Conservation (phyloP, 208 protist species). For the Leptomonas seymouri region DNA sequence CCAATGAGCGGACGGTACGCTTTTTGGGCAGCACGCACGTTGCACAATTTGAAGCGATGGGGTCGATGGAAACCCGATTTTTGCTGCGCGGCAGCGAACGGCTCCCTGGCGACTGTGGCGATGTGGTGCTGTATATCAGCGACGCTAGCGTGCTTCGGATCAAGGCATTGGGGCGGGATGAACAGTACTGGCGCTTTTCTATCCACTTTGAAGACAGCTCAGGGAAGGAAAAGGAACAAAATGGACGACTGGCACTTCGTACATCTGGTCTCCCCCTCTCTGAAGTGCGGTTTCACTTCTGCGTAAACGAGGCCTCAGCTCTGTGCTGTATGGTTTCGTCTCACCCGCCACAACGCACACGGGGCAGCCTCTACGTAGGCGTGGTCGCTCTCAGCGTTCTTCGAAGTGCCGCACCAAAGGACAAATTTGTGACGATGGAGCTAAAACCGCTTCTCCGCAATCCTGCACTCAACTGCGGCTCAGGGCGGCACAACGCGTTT, state of each 20-base stretch:
- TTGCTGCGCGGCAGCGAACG: constrained; percentile 17
- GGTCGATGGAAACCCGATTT: constrained; percentile 33
- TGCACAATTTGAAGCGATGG: constrained; percentile 29
- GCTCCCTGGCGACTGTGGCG: constrained; percentile 17
- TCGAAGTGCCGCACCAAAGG: neutral
- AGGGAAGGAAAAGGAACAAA: neutral
- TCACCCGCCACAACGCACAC: constrained; percentile 33
- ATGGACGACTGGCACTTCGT: constrained; percentile 9
- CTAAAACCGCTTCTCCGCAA: constrained; percentile 36
- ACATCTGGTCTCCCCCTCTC: constrained; percentile 22
- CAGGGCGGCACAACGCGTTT: constrained; percentile 34
- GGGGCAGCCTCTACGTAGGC: constrained; percentile 30
- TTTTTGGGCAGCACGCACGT: constrained; percentile 18
- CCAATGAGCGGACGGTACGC: constrained; percentile 6
- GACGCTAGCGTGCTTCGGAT: constrained; percentile 4
- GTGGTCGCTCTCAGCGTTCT: constrained; percentile 12
- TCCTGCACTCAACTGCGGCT: constrained; percentile 12
- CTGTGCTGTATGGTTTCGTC: constrained; percentile 37
- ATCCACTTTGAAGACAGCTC: neutral
- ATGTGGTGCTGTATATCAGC: constrained; percentile 14
- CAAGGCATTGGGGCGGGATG: constrained; percentile 22
- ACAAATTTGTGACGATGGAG: neutral
- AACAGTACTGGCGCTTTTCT: constrained; percentile 29
- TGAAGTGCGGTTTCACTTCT: constrained; percentile 34
- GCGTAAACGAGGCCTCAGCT: neutral